Evolutionary conservation across 495 filamentous ascomycete species (phyloP), one percentile per base, ranked within the genome.

Genomic region (Hypoxylon trugodes): DNA sequence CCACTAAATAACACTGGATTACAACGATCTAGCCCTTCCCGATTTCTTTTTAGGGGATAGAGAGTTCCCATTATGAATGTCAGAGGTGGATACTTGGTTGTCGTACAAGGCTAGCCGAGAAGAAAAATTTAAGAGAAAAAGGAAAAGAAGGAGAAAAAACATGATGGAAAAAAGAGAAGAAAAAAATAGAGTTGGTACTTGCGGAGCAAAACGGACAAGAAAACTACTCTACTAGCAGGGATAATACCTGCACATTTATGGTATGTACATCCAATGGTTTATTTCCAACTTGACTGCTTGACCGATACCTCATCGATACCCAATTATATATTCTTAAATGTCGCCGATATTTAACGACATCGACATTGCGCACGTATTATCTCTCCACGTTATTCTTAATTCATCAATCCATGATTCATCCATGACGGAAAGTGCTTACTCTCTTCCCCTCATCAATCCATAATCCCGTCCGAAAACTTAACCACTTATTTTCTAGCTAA

Each of bases 181-280:
- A 49, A 55, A 57, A 65, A 37, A 56, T 47, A 60, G 22, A 50
- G 33, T 59, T 41, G 40, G 38, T 62, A 25, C 33, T 28, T 65
- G 64, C 61, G 66, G 65, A 69, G 70, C 65, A 62, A 59, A 54
- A 60, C 55, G 66, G 36, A 47, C 57, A 26, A 52, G 28, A 62
- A 63, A 56, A 59, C 35, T 16, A 54, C 35, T 36, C 51, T 70
- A n/a, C n/a, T n/a, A 66, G 65, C 60, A 57, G 69, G 69, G 65
- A 42, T 48, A 48, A 22, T 48, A 45, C 41, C 24, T 45, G 41
- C 41, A n/a, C n/a, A 45, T 19, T 45, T 45, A 45, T 45, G 41
- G 41, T 45, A 16, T 46, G 12, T 5, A 30, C 16, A 24, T n/a
- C n/a, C n/a, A n/a, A n/a, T n/a, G n/a, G n/a, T n/a, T n/a, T n/a